Conservation (phyloP, 768 basidiomycete species). For the Boletus sensibilis region DNA sequence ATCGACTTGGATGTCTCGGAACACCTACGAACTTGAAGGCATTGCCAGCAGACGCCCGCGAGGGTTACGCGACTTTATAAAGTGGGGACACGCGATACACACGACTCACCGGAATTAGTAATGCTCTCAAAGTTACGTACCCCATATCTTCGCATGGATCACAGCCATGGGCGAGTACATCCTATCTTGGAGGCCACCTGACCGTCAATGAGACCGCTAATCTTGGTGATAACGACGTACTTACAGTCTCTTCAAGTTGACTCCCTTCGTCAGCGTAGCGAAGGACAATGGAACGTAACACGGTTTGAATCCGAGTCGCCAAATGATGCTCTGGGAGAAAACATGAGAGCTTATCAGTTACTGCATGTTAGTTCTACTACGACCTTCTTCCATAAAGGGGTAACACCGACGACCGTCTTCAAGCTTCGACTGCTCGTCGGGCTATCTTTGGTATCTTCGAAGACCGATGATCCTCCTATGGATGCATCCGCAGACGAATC, state of each 20-base stretch:
- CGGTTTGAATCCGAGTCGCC: background rate
- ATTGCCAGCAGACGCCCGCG: constrained; percentile 4
- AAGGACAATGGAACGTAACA: background rate
- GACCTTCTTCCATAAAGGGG: constrained; percentile 1
- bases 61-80: constrained; percentile 22
- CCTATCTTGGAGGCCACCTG: background rate
- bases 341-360: background rate
- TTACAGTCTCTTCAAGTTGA: background rate
- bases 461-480: background rate
- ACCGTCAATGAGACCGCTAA: background rate
- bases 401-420: background rate
- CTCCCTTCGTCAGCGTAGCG: background rate
- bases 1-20: background rate
- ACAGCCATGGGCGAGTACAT: constrained; percentile 1
- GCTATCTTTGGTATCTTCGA: constrained; percentile 10
- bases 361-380: background rate
- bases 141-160: constrained; percentile 9
- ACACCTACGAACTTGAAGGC: constrained; percentile 4
- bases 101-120: constrained; percentile 13
- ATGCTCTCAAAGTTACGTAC: constrained; percentile 20
- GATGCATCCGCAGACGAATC: background rate
- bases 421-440: background rate
- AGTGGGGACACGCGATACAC: constrained; percentile 20
- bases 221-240: background rate
- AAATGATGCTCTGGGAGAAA: background rate